Evolutionary conservation across 257 asterid species (phyloP).

Genomic region (Thymus mandschuricus): DNA sequence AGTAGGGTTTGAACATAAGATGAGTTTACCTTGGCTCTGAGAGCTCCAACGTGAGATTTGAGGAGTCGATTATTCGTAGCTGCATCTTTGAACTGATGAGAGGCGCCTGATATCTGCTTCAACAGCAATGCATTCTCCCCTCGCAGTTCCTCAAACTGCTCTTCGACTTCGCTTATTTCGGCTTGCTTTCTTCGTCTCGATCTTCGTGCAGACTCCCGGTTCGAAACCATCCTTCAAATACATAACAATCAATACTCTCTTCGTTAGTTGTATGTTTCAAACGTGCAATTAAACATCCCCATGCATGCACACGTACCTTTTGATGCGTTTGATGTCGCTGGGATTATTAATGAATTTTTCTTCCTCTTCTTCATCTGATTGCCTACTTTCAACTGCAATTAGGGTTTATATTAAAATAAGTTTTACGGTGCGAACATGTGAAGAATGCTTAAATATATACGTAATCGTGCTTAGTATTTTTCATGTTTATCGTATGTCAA

Average conservation of each 20-base stretch:
- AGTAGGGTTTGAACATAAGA: no score
- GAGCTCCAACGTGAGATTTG: slow-evolving; percentile 77
- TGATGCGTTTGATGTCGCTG: slow-evolving; percentile 46
- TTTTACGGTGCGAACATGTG: no score
- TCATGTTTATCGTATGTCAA: no score
- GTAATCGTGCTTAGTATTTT: no score
- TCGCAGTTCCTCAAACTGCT: slow-evolving; percentile 62
- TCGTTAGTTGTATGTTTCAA: no score
- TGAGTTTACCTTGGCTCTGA: slow-evolving; percentile 69
- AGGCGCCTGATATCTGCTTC: slow-evolving; percentile 56
- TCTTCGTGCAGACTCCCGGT: slow-evolving; percentile 84
- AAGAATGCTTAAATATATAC: no score
- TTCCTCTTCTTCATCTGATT: slow-evolving; percentile 63
- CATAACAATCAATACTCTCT: no score
- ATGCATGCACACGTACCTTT: slow-evolving; percentile 42
- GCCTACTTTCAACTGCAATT: slow-evolving; percentile 59
- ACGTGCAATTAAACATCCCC: background rate
- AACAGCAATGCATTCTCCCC: slow-evolving; percentile 61
- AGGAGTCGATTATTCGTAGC: slow-evolving; percentile 74
- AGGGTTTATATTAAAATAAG: background rate
- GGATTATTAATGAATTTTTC: slow-evolving; percentile 31
- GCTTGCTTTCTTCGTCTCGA: slow-evolving; percentile 83
- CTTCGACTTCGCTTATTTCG: slow-evolving; percentile 66
- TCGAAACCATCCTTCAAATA: slow-evolving; percentile 69
- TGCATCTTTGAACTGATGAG: slow-evolving; percentile 66